A percentile compares a stretch with the other conserved stretches of the same genome.
These are phyloP conservation scores for Xylariaceae sp. DNA, from an alignment of 2,329 filamentous ascomycete genomes.

Conservation along the genomic window DNA sequence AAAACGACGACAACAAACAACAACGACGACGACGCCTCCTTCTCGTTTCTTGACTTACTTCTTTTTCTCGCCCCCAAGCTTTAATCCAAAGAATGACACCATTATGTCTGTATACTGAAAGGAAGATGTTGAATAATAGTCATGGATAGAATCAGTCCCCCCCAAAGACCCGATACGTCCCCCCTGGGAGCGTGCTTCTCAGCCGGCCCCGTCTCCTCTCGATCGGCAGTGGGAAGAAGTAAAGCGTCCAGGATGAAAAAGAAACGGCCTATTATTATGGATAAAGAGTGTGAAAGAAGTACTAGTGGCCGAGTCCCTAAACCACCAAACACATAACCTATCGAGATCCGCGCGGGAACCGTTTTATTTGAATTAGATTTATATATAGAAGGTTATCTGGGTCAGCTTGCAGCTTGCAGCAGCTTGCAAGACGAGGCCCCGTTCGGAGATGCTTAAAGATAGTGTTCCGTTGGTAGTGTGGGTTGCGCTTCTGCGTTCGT, in stretches of 20 bases:
- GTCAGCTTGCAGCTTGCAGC: not conserved
- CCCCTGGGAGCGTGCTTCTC: not conserved
- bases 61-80: conserved; percentile 47
- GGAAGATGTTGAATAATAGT: not conserved
- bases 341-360: not conserved
- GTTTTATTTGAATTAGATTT: not conserved
- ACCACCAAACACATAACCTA: not conserved
- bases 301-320: not conserved
- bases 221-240: not conserved
- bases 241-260: not conserved
- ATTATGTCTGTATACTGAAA: conserved; percentile 32
- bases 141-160: conserved; percentile 8
- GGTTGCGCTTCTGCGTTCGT: not conserved
- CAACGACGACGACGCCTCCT: not conserved
- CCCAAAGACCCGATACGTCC: not conserved
- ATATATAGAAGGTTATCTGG: not conserved
- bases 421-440: not conserved
- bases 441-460: conserved; percentile 1
- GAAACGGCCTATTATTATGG: not conserved
- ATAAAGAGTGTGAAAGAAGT: not conserved
- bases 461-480: not conserved
- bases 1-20: conserved; percentile 1
- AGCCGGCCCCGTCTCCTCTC: not conserved
- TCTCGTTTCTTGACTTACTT: conserved; percentile 40
- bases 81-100: conserved; percentile 57